These are phyloP conservation scores for Salvia miltiorrhiza DNA, from an alignment of 257 asterid species.

Conservation along the genomic window DNA sequence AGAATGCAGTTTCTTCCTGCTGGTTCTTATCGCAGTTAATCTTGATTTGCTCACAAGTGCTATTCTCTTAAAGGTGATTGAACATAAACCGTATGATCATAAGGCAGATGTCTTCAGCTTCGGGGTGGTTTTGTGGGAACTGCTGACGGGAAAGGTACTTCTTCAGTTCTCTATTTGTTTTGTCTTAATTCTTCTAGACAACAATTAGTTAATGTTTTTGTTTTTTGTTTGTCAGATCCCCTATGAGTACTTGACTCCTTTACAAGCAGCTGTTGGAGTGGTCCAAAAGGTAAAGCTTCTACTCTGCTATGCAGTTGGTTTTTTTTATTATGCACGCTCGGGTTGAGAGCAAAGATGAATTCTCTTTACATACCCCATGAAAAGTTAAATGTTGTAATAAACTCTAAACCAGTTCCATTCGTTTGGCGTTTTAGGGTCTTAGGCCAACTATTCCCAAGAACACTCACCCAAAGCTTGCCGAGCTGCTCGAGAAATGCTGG, in stretches of 20 bases:
- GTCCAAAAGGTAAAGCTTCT: constrained; percentile 75
- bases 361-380: background rate
- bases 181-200: background rate
- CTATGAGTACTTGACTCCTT: constrained; percentile 87
- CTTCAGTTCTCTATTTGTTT: background rate
- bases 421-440: constrained; percentile 52
- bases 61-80: constrained; percentile 72
- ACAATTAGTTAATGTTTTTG: background rate
- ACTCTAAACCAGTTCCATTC: background rate
- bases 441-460: constrained; percentile 82
- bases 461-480: constrained; percentile 68
- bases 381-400: background rate
- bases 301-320: background rate
- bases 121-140: constrained; percentile 91
- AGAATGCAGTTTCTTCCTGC: constrained; percentile 1
- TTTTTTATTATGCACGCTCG: background rate
- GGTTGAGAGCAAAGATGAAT: background rate
- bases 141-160: constrained; percentile 87
- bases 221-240: constrained; percentile 61
- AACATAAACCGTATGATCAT: constrained; percentile 91
- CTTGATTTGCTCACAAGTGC: constrained; percentile 20
- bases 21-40: constrained; percentile 10
- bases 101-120: constrained; percentile 95
- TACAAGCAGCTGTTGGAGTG: constrained; percentile 98
- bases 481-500: constrained; percentile 97